A percentile compares a stretch with the other conserved stretches of the same genome.
Evolutionary conservation across 1,139 yeast species (phyloP).

Genomic region (Blastobotrys capitulatus): DNA sequence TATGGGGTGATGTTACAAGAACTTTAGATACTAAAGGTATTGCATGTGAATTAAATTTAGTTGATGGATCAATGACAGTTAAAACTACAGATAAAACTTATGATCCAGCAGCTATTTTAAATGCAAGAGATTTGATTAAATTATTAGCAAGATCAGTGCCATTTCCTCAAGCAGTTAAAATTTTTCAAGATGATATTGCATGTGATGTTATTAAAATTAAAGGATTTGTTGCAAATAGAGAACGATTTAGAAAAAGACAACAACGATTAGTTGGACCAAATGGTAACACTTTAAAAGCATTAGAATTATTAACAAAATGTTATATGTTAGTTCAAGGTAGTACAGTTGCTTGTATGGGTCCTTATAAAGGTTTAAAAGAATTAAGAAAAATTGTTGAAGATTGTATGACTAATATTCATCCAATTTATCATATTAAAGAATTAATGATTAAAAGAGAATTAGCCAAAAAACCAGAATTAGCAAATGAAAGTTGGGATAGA

Average conservation of each 20-base stretch:
- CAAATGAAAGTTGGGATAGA: slow-evolving; percentile 95
- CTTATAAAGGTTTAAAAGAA: slow-evolving; percentile 87
- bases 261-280: slow-evolving; percentile 96
- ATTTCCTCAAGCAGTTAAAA: slow-evolving; percentile 90
- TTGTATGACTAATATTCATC: slow-evolving; percentile 94
- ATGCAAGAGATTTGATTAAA: slow-evolving; percentile 92
- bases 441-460: slow-evolving; percentile 95
- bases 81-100: slow-evolving; percentile 91
- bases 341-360: slow-evolving; percentile 97
- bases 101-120: slow-evolving; percentile 91
- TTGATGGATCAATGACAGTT: slow-evolving; percentile 97
- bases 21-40: slow-evolving; percentile 68
- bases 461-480: slow-evolving; percentile 90
- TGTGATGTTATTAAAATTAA: slow-evolving; percentile 97
- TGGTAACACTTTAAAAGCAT: slow-evolving; percentile 93
- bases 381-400: slow-evolving; percentile 94
- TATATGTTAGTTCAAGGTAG: slow-evolving; percentile 95
- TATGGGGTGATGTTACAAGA: slow-evolving; percentile 91
- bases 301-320: slow-evolving; percentile 88
- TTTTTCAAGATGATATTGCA: slow-evolving; percentile 85
- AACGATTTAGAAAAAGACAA: slow-evolving; percentile 89
- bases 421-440: slow-evolving; percentile 94
- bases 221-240: slow-evolving; percentile 80
- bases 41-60: slow-evolving; percentile 78
- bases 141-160: slow-evolving; percentile 95